These are phyloP conservation scores for Mucor indicus DNA, from an alignment of 371 early-diverging fungal genomes.

Conservation along the genomic window DNA sequence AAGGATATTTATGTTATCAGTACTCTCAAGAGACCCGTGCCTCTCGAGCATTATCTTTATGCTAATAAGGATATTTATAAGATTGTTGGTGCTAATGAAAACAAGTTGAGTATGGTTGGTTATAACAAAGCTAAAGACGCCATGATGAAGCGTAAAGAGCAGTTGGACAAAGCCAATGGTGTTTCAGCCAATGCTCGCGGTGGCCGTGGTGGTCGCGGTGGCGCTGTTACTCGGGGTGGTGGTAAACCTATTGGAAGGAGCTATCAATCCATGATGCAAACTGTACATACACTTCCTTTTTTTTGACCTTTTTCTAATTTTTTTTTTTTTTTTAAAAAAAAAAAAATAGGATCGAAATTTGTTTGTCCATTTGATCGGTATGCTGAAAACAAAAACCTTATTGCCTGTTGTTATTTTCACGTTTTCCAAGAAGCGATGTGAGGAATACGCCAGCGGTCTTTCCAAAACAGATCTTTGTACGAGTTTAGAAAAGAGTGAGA, in stretches of 20 bases:
- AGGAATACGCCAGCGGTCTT: constrained; percentile 84
- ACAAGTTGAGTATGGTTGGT: constrained; percentile 40
- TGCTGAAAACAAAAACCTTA: constrained; percentile 71
- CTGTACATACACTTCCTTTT: constrained; percentile 14
- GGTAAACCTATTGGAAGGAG: constrained; percentile 33
- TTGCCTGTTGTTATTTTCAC: constrained; percentile 97
- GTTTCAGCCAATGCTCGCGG: constrained; percentile 34
- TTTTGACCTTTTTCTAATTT: not conserved
- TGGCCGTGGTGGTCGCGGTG: constrained; percentile 49
- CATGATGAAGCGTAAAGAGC: constrained; percentile 52
- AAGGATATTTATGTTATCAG: constrained; percentile 97
- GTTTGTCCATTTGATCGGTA: constrained; percentile 77
- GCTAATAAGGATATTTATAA: constrained; percentile 79
- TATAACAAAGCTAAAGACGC: constrained; percentile 71
- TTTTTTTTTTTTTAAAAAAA: not conserved
- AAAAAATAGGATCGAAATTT: constrained; percentile 64
- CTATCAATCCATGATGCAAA: constrained; percentile 39
- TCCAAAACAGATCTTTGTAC: constrained; percentile 78
- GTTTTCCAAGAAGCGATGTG: constrained; percentile 96
- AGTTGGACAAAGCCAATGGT: constrained; percentile 32
- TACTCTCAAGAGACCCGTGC: constrained; percentile 96
- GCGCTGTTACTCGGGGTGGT: constrained; percentile 45
- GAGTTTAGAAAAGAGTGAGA: constrained; percentile 78
- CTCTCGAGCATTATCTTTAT: constrained; percentile 95
- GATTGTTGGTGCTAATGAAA: constrained; percentile 76